These are phyloP conservation scores for Gardenia jasminoides DNA, from an alignment of 257 asterid genomes.

Conservation along the genomic window DNA sequence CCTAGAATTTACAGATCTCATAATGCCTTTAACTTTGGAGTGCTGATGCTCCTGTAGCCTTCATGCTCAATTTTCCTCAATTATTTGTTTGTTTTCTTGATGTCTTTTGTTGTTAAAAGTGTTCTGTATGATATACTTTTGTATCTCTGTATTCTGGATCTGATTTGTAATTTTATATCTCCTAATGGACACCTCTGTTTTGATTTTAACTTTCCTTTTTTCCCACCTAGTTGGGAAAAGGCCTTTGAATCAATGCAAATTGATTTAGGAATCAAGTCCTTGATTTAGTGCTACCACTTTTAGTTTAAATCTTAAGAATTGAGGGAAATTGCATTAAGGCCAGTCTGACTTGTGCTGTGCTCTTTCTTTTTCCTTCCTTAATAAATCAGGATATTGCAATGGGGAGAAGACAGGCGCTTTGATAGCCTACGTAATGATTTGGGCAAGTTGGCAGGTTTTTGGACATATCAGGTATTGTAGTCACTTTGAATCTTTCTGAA, in stretches of 20 bases:
- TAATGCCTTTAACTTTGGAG: not conserved
- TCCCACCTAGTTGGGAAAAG: too few species aligned
- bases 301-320: not conserved
- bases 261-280: not conserved
- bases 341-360: not conserved
- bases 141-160: not conserved
- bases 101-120: not conserved
- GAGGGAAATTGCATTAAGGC: not conserved
- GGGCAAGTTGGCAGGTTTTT: conserved; percentile 74
- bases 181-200: not conserved
- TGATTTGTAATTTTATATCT: not conserved
- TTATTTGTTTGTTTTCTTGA: not conserved
- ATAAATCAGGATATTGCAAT: conserved; percentile 60
- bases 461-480: conserved; percentile 77
- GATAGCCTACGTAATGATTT: conserved; percentile 77
- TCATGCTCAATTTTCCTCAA: not conserved
- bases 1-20: not conserved
- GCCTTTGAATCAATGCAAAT: not conserved
- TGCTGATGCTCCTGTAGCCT: not conserved
- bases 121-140: not conserved
- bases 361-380: conserved; percentile 7
- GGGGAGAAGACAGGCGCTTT: conserved; percentile 98
- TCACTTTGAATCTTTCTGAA: not conserved
- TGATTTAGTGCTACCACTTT: not conserved
- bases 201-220: not conserved